Conservation (phyloP, 768 basidiomycete genomes). For the Hebeloma cylindrosporum region DNA sequence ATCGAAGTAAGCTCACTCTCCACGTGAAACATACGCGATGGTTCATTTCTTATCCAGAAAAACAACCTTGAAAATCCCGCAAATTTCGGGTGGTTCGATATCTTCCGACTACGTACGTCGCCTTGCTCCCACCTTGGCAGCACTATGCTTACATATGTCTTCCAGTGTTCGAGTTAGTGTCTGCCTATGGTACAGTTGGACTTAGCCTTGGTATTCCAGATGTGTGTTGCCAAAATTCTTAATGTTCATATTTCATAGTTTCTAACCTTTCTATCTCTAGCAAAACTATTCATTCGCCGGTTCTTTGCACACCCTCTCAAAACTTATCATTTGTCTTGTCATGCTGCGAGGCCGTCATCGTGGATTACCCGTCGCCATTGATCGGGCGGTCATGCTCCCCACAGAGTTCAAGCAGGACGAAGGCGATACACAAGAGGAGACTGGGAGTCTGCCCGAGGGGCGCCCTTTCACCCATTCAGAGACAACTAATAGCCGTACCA, state of each 20-base stretch:
- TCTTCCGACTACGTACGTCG: constrained; percentile 71
- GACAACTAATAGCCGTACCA: constrained; percentile 17
- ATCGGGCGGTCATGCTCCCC: constrained; percentile 83
- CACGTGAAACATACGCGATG: background rate
- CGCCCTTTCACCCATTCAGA: constrained; percentile 16
- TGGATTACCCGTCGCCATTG: constrained; percentile 84
- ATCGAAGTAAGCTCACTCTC: constrained; percentile 73
- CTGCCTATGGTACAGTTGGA: constrained; percentile 87
- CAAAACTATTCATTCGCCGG: constrained; percentile 81
- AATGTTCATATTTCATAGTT: background rate
- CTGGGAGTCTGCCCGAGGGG: background rate
- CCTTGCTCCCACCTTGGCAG: background rate
- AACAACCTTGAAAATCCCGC: constrained; percentile 53
- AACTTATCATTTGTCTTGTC: constrained; percentile 81
- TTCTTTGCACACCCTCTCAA: constrained; percentile 75
- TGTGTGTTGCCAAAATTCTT: constrained; percentile 41
- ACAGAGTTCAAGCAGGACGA: constrained; percentile 49
- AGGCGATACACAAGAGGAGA: constrained; percentile 15
- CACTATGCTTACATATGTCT: constrained; percentile 1
- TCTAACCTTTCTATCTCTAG: constrained; percentile 36
- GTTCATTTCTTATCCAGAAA: constrained; percentile 38
- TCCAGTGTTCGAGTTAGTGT: constrained; percentile 82
- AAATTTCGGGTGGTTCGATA: constrained; percentile 73
- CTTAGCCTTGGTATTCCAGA: constrained; percentile 85
- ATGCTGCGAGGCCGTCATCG: constrained; percentile 96